Evolutionary conservation across 208 protist species (phyloP).

Genomic region (Leishmania mexicana): DNA sequence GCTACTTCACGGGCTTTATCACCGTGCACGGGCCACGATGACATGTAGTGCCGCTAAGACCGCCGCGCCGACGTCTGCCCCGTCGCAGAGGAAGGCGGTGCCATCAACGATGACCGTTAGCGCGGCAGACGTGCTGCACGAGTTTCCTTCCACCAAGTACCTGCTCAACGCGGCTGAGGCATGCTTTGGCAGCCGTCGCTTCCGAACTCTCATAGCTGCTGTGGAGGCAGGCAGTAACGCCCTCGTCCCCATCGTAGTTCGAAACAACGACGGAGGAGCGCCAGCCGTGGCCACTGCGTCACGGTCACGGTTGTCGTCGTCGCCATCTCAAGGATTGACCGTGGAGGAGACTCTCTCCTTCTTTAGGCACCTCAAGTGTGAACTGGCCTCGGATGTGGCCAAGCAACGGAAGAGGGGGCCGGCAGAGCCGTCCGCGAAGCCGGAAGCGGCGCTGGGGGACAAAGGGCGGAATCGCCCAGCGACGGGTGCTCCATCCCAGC

Average conservation of each 20-base stretch:
- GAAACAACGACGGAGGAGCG: neutral
- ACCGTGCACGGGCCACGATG: neutral
- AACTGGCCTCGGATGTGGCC: neutral
- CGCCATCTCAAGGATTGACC: constrained; percentile 3
- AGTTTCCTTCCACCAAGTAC: neutral
- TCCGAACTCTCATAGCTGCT: constrained; percentile 10
- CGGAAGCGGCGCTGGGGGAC: neutral
- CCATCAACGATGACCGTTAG: neutral
- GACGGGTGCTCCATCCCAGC: neutral
- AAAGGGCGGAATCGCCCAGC: neutral
- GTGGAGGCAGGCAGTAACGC: neutral
- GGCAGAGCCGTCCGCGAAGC: neutral
- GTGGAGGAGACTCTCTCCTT: constrained; percentile 19
- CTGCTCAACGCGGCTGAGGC: constrained; percentile 19
- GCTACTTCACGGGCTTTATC: constrained; percentile 16
- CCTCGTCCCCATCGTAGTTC: neutral
- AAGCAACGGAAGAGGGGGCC: neutral
- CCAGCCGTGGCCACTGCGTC: neutral
- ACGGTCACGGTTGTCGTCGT: neutral
- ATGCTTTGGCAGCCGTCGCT: constrained; percentile 21
- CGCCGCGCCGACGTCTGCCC: neutral
- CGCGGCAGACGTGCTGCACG: too few relatives aligned
- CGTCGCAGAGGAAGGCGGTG: neutral
- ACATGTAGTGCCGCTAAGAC: neutral
- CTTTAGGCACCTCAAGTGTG: constrained; percentile 16